Evolutionary conservation across 2,329 filamentous ascomycete species (phyloP), one percentile per base, ranked within the genome.

Genomic region (Xylaria sp.): DNA sequence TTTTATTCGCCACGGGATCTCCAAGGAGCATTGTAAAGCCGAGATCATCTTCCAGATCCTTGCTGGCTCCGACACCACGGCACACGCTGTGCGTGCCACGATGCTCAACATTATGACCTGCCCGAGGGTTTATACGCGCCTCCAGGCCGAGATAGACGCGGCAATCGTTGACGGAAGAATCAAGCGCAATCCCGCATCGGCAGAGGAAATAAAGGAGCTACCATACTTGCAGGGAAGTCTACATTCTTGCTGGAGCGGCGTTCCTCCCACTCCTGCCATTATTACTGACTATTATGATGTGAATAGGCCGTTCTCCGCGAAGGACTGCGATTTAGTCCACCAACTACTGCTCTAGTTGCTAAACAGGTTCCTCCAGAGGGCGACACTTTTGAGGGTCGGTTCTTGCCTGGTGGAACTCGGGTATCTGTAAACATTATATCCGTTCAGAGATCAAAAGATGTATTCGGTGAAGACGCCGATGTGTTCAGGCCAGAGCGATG

Each of bases 271-370:
- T 9, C 32, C 4, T 34, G 32, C 4, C 32, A n/a, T n/a, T n/a
- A 34, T 34, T 34, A 34, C 32, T 34, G 9, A 34, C 32, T 34
- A 34, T 34, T 34, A 34, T 34, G 4, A 34, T 34, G 32, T 34
- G 9, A 34, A 34, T 9, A 77, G 62, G 80, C 79, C 6, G 76
- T 78, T 24, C 74, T 81, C 50, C 77, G 78, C 60, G 80, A 82
- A 70, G 79, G 77, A 4, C 69, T 80, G 21, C 75, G 81, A 0
- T 75, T 81, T 19, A 75, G 74, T 27, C 76, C 79, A 4, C 76
- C 75, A 1, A 65, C 76, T 1, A 74, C 71, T 1, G 74, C 70
- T 7, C 56, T 75, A 8, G 65, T 73, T 30, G 64, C 59, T 21
- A 75, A 75, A 32, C 48, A 65, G 2, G 73, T 75, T 0, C 76